Evolutionary conservation across 345 rosid species (phyloP).

Genomic region (Durio zibethinus): DNA sequence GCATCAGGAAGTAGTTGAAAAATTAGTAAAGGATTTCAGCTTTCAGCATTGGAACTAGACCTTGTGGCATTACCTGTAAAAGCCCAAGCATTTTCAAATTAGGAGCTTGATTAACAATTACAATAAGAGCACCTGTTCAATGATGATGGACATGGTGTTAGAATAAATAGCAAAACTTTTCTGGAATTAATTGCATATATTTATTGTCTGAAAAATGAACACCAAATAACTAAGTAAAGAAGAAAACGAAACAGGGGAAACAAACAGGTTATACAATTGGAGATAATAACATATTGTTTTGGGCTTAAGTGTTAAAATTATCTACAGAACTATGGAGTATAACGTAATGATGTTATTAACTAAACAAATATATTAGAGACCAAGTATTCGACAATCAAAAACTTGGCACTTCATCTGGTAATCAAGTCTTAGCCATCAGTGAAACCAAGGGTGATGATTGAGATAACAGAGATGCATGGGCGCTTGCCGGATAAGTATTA

Average conservation of each 20-base stretch:
- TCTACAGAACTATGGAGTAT: neutral
- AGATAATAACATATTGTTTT: neutral
- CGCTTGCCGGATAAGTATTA: neutral
- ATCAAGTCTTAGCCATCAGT: neutral
- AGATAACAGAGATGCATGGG: neutral
- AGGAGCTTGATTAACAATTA: slow-evolving; percentile 71
- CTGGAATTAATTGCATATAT: slow-evolving; percentile 7
- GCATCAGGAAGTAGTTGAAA: neutral
- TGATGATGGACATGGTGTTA: slow-evolving; percentile 17
- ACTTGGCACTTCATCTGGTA: neutral
- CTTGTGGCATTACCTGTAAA: slow-evolving; percentile 57
- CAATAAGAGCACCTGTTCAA: slow-evolving; percentile 79
- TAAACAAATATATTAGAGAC: neutral
- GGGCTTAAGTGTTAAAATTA: neutral
- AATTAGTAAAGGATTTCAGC: neutral
- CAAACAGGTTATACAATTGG: neutral
- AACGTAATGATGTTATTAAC: neutral
- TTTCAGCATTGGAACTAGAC: neutral
- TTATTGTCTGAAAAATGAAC: neutral
- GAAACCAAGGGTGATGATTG: neutral
- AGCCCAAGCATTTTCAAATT: slow-evolving; percentile 97
- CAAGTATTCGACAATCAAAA: neutral
- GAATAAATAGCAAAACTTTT: slow-evolving; percentile 9
- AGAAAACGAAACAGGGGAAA: neutral
- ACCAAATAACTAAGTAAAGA: neutral